Evolutionary conservation across 208 protist genomes (phyloP).

Genomic region (Leishmania arabica): DNA sequence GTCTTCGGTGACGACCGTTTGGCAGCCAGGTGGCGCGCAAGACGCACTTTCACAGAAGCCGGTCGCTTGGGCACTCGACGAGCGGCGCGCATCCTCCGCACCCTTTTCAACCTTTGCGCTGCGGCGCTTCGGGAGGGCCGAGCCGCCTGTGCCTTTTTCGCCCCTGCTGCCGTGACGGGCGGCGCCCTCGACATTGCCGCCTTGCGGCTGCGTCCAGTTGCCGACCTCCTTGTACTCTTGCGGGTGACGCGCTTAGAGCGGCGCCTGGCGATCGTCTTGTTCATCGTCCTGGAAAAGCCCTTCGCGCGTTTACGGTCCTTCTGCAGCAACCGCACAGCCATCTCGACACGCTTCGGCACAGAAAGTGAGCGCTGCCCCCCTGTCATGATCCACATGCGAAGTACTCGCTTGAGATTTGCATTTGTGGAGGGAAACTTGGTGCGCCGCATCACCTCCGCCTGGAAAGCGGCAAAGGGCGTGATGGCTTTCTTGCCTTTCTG

Average conservation of each 20-base stretch:
- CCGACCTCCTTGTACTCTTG: conserved; percentile 1
- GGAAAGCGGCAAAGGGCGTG: conserved; percentile 30
- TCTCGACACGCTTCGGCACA: conserved; percentile 23
- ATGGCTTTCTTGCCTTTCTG: background rate
- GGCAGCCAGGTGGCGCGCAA: background rate
- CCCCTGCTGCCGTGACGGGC: background rate
- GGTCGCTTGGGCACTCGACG: background rate
- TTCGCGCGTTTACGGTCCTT: conserved; percentile 18
- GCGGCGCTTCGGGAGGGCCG: background rate
- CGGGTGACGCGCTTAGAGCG: background rate
- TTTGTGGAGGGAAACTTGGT: conserved; percentile 18
- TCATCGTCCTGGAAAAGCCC: conserved; percentile 11
- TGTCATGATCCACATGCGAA: conserved; percentile 35
- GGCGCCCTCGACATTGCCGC: background rate
- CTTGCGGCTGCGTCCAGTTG: background rate
- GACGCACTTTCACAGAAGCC: background rate
- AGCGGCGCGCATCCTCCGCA: background rate
- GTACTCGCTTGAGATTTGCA: conserved; percentile 18
- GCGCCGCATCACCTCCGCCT: conserved; percentile 19
- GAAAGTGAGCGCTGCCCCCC: conserved; percentile 24
- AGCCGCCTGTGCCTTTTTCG: background rate
- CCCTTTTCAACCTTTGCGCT: background rate
- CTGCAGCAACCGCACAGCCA: conserved; percentile 34
- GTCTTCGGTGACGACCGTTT: background rate
- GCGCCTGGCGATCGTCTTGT: background rate